These are phyloP conservation scores for Thymus mandschuricus DNA, from an alignment of 257 asterid genomes.

Conservation along the genomic window DNA sequence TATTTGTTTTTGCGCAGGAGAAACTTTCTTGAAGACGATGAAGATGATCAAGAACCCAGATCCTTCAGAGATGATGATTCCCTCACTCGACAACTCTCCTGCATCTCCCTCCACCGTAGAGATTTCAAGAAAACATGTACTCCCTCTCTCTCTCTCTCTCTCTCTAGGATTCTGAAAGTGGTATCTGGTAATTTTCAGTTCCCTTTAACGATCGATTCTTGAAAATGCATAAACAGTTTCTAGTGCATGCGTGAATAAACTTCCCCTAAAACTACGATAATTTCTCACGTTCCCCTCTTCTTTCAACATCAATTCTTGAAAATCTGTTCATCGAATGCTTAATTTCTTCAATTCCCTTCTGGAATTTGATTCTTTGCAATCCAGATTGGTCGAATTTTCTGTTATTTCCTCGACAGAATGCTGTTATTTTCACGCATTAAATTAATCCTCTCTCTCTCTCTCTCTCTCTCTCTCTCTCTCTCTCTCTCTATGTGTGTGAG, in stretches of 20 bases:
- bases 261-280: background rate
- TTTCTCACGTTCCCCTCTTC: background rate
- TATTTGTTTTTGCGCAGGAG: slow-evolving; percentile 44
- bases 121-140: slow-evolving; percentile 51
- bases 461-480: background rate
- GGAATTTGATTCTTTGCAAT: background rate
- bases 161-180: background rate
- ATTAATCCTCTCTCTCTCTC: too few species aligned
- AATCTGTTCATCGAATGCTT: background rate
- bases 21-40: slow-evolving; percentile 39
- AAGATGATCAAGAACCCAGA: slow-evolving; percentile 33
- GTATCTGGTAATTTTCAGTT: background rate
- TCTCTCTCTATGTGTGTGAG: background rate
- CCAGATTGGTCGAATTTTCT: background rate
- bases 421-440: too few species aligned
- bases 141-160: slow-evolving; percentile 12
- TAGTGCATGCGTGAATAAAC: background rate
- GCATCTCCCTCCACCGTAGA: slow-evolving; percentile 46
- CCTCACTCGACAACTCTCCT: slow-evolving; percentile 41
- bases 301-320: background rate
- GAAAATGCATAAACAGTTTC: background rate
- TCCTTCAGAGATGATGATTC: slow-evolving; percentile 30
- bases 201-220: slow-evolving; percentile 1
- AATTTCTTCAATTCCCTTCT: slow-evolving; percentile 1
- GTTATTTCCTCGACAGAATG: too few species aligned